phyloP scores from a whole-genome alignment of 2,329 filamentous ascomycete species.

The Calonectria naviculata region DNA sequence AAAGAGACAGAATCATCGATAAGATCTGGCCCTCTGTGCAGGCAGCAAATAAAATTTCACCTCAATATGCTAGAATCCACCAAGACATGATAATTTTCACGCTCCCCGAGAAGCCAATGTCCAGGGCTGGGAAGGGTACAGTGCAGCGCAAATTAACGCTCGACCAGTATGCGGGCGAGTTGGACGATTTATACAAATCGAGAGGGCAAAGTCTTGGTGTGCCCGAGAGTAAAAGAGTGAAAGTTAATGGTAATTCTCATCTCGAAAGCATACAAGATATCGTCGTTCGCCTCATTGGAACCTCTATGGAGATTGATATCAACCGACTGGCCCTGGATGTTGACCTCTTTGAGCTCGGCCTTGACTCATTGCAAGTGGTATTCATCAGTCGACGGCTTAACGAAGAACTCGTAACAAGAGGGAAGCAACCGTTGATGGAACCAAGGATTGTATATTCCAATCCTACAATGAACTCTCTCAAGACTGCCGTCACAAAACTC shows the following conservation, averaged over 20 bases:
- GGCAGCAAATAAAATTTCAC: slow-evolving; percentile 53
- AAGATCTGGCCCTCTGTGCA: slow-evolving; percentile 54
- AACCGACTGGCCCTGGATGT: background rate
- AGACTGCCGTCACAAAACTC: background rate
- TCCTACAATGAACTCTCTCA: background rate
- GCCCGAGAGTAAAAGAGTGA: background rate
- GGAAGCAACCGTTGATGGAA: background rate
- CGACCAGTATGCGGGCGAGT: slow-evolving; percentile 16
- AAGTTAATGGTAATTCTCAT: background rate
- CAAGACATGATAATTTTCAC: slow-evolving; percentile 52
- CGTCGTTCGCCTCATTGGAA: background rate
- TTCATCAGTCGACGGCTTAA: background rate
- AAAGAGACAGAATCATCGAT: slow-evolving; percentile 47
- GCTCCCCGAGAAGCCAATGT: slow-evolving; percentile 53
- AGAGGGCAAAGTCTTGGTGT: background rate
- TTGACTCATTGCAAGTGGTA: background rate
- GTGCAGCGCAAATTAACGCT: slow-evolving; percentile 45
- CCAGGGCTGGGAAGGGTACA: slow-evolving; percentile 56
- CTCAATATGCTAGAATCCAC: slow-evolving; percentile 56
- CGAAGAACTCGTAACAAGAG: background rate
- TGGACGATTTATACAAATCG: slow-evolving; percentile 19
- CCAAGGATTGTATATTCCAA: background rate
- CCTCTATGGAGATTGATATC: background rate
- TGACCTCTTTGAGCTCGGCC: background rate
- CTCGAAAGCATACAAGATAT: background rate